Conservation (phyloP, 2,329 filamentous ascomycete species). For the Fusarium tupiense region DNA sequence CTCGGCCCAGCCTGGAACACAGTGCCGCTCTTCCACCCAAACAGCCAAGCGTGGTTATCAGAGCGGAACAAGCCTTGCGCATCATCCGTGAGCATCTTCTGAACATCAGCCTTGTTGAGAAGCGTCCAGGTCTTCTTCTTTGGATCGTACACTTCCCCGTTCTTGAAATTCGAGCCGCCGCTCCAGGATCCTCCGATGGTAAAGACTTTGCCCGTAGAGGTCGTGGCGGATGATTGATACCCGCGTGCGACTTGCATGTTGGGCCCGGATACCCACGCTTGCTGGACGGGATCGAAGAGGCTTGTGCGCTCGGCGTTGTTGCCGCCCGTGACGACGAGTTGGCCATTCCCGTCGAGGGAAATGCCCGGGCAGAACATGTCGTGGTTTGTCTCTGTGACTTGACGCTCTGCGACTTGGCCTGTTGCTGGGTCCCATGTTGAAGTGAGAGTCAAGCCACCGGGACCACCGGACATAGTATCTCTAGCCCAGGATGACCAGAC, state of each 20-base stretch:
- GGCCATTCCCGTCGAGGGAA: slow-evolving; percentile 58
- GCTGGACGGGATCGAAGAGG: slow-evolving; percentile 51
- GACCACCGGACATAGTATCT: slow-evolving; percentile 13
- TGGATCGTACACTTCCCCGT: slow-evolving; percentile 24
- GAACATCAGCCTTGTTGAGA: slow-evolving; percentile 50
- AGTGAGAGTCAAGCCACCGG: slow-evolving; percentile 12
- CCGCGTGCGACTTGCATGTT: slow-evolving; percentile 20
- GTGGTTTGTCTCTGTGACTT: slow-evolving; percentile 55
- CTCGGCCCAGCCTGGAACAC: slow-evolving; percentile 65
- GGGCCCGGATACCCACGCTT: slow-evolving; percentile 2
- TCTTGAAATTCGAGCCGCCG: slow-evolving; percentile 9
- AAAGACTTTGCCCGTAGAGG: slow-evolving; percentile 20
- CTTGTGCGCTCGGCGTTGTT: slow-evolving; percentile 59
- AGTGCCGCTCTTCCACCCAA: slow-evolving; percentile 54
- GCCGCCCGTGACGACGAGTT: slow-evolving; percentile 64
- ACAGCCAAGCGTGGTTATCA: slow-evolving; percentile 46
- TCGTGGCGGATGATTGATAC: slow-evolving; percentile 29
- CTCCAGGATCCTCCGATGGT: slow-evolving; percentile 31
- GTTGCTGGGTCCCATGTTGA: slow-evolving; percentile 25
- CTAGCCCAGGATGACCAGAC: slow-evolving; percentile 26
- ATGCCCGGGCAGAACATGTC: slow-evolving; percentile 70
- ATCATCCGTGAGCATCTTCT: slow-evolving; percentile 60
- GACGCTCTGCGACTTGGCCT: slow-evolving; percentile 4
- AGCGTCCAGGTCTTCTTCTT: slow-evolving; percentile 18
- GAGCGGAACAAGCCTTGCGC: slow-evolving; percentile 58